Percentiles rank a stretch among this genome's conserved stretches.
Evolutionary conservation across 805 yeast genomes (phyloP).

Genomic region (Wickerhamomyces sydowiorum): DNA sequence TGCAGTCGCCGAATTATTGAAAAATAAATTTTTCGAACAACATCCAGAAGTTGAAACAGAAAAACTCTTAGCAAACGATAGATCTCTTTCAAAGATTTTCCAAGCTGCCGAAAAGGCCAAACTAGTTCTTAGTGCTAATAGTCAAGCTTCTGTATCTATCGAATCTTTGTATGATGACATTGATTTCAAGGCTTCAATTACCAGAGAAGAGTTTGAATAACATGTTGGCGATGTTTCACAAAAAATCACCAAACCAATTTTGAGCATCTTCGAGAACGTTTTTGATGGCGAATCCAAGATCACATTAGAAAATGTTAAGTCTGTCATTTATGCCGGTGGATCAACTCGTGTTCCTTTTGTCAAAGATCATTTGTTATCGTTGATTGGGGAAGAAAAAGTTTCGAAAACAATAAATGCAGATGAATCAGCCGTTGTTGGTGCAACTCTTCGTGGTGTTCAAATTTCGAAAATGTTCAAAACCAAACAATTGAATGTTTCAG

Average conservation of each 20-base stretch:
- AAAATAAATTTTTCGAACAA: constrained; percentile 48
- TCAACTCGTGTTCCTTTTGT: constrained; percentile 86
- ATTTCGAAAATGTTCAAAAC: constrained; percentile 65
- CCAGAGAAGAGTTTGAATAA: constrained; percentile 80
- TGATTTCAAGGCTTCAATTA: constrained; percentile 63
- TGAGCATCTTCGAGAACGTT: constrained; percentile 39
- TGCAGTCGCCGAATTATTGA: constrained; percentile 54
- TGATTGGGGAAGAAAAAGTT: constrained; percentile 55
- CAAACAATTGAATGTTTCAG: constrained; percentile 53
- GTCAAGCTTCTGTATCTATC: constrained; percentile 68
- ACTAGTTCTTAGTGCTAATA: constrained; percentile 79
- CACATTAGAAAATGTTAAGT: constrained; percentile 36
- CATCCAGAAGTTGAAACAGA: constrained; percentile 33
- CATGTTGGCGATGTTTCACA: constrained; percentile 34
- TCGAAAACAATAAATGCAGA: constrained; percentile 91
- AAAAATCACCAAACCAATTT: constrained; percentile 49
- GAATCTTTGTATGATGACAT: constrained; percentile 70
- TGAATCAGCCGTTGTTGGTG: constrained; percentile 88
- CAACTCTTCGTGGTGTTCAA: constrained; percentile 77
- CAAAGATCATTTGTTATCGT: constrained; percentile 49
- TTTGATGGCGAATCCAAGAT: constrained; percentile 22
- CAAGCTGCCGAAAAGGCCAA: constrained; percentile 89
- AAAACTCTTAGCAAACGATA: constrained; percentile 40
- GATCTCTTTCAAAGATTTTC: constrained; percentile 61
- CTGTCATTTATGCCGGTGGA: constrained; percentile 86